Conservation (phyloP, 768 basidiomycete species). For the Mycena floridula region DNA sequence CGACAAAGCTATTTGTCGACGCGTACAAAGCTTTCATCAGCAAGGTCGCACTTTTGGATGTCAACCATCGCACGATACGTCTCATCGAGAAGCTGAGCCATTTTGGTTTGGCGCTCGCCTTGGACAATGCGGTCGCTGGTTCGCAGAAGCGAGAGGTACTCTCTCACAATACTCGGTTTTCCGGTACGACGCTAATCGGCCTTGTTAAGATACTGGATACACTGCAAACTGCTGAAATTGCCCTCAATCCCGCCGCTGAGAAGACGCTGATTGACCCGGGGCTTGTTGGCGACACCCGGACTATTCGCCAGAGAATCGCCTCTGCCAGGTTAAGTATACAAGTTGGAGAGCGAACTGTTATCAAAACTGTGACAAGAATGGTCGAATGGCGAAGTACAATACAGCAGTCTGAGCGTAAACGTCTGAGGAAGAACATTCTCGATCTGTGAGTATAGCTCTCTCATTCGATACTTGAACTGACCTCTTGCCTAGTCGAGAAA, state of each 20-base stretch:
- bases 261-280: conserved; percentile 47
- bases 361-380: conserved; percentile 58
- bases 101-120: conserved; percentile 59
- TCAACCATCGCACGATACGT: conserved; percentile 41
- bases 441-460: conserved; percentile 50
- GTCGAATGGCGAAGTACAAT: conserved; percentile 72
- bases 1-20: conserved; percentile 61
- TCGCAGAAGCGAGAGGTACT: conserved; percentile 70
- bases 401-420: conserved; percentile 61
- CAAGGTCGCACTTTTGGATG: conserved; percentile 29
- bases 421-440: conserved; percentile 62
- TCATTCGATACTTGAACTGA: not conserved
- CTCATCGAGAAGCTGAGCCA: conserved; percentile 69
- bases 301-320: conserved; percentile 44
- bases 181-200: not conserved
- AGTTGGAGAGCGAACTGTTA: conserved; percentile 54
- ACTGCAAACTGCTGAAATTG: conserved; percentile 43
- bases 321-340: conserved; percentile 58
- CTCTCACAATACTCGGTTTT: not conserved
- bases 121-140: conserved; percentile 54
- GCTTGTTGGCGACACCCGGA: conserved; percentile 46
- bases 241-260: conserved; percentile 43
- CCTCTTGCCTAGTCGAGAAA: conserved; percentile 56
- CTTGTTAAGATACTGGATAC: conserved; percentile 49
- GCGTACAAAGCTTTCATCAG: conserved; percentile 52